Percentiles rank a stretch among this genome's conserved stretches.
Conservation (phyloP, 2,329 filamentous ascomycete species). For the Sarocladiaceae sp. region DNA sequence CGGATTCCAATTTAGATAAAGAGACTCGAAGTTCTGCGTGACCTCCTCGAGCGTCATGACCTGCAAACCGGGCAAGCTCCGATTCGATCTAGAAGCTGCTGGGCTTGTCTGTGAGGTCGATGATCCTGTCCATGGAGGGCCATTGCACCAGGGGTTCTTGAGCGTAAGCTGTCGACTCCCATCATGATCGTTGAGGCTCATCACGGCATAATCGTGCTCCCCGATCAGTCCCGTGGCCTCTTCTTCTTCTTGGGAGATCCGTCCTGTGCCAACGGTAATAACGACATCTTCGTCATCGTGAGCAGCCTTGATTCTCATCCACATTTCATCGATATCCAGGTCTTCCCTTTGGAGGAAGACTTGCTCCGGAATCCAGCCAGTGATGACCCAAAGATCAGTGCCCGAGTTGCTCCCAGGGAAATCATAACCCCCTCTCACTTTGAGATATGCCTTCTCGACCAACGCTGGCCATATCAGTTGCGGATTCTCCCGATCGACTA, state of each 20-base stretch:
- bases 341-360: constrained; percentile 85
- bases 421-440: constrained; percentile 92
- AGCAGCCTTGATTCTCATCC: constrained; percentile 70
- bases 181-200: constrained; percentile 65
- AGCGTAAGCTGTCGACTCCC: constrained; percentile 69
- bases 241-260: constrained; percentile 73
- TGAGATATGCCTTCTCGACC: constrained; percentile 93
- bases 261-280: constrained; percentile 85
- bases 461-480: constrained; percentile 86
- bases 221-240: constrained; percentile 75
- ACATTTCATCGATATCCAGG: constrained; percentile 69
- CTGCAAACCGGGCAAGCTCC: background rate
- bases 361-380: constrained; percentile 96
- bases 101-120: background rate
- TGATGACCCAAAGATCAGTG: constrained; percentile 88
- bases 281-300: constrained; percentile 79
- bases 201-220: constrained; percentile 90
- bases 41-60: constrained; percentile 73
- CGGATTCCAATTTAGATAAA: constrained; percentile 98
- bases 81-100: background rate
- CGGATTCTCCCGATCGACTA: constrained; percentile 80
- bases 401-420: constrained; percentile 97
- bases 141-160: constrained; percentile 95
- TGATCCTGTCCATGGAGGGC: constrained; percentile 62
- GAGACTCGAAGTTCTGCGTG: constrained; percentile 86